A percentile compares a stretch with the other conserved stretches of the same genome.
Conservation (phyloP, 2,329 filamentous ascomycete species). For the Talaromyces sp. region DNA sequence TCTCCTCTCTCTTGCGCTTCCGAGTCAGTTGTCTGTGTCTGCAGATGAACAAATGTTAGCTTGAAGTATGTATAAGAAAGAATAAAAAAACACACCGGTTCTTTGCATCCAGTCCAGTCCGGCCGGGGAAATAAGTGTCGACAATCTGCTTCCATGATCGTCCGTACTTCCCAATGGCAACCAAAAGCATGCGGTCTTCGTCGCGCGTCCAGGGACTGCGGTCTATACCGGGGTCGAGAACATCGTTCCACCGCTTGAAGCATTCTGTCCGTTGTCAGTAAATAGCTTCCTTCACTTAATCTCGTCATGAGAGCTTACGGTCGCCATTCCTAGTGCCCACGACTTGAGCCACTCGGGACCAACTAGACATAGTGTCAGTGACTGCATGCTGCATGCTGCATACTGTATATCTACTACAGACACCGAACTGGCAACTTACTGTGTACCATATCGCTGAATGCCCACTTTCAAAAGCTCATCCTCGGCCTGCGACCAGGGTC, state of each 20-base stretch:
- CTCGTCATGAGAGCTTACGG: slow-evolving; percentile 1
- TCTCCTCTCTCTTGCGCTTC: slow-evolving; percentile 8
- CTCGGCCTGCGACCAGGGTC: slow-evolving; percentile 9
- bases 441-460: slow-evolving; percentile 10
- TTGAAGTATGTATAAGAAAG: background rate
- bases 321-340: slow-evolving; percentile 12
- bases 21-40: slow-evolving; percentile 10
- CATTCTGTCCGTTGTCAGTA: slow-evolving; percentile 3
- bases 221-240: slow-evolving; percentile 10
- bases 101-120: slow-evolving; percentile 11
- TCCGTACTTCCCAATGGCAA: slow-evolving; percentile 8
- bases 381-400: too few species aligned
- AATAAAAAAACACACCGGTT: slow-evolving; percentile 5
- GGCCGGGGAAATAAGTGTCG: slow-evolving; percentile 11
- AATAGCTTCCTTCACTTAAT: background rate
- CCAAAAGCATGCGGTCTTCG: slow-evolving; percentile 7
- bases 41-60: background rate
- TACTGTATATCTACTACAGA: too few species aligned
- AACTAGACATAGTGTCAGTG: slow-evolving; percentile 2
- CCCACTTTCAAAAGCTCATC: slow-evolving; percentile 10
- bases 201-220: slow-evolving; percentile 12
- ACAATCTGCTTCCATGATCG: slow-evolving; percentile 12
- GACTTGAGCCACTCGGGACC: slow-evolving; percentile 12
- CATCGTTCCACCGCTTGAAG: slow-evolving; percentile 13
- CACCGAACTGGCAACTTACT: slow-evolving; percentile 1